Evolutionary conservation across 2,329 filamentous ascomycete genomes (phyloP).

Genomic region (Aspergillus japonicus): DNA sequence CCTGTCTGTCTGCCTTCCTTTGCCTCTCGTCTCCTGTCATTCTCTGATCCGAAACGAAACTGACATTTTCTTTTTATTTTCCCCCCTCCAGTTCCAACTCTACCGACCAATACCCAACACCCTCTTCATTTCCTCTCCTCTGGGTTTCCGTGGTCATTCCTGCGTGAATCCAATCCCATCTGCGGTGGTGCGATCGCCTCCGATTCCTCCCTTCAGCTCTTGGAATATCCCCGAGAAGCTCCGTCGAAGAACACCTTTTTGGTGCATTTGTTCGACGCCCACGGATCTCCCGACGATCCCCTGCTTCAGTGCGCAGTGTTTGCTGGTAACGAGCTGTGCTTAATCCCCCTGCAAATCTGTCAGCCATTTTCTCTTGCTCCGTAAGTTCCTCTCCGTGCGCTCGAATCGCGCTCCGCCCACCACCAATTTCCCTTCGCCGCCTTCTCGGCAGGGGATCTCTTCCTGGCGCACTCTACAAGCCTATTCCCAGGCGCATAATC

Average conservation of each 20-base stretch:
- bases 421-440: conserved; percentile 7
- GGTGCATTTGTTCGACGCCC: conserved; percentile 4
- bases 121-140: background rate
- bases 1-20: background rate
- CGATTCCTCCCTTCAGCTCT: background rate
- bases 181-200: background rate
- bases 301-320: background rate
- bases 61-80: background rate
- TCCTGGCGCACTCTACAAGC: background rate
- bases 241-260: conserved; percentile 5
- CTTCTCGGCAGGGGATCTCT: background rate
- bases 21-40: background rate
- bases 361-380: background rate
- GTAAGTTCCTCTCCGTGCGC: conserved; percentile 8
- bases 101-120: background rate
- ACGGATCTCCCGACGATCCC: conserved; percentile 3
- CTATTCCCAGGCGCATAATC: background rate
- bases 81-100: background rate
- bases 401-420: conserved; percentile 2
- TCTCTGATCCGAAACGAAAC: background rate
- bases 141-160: background rate
- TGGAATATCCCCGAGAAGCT: conserved; percentile 8
- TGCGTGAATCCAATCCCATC: no score
- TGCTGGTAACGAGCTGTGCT: background rate
- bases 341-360: conserved; percentile 2